These are phyloP conservation scores for Dictyostelium capitatum DNA, from an alignment of 78 protist species.

Conservation along the genomic window DNA sequence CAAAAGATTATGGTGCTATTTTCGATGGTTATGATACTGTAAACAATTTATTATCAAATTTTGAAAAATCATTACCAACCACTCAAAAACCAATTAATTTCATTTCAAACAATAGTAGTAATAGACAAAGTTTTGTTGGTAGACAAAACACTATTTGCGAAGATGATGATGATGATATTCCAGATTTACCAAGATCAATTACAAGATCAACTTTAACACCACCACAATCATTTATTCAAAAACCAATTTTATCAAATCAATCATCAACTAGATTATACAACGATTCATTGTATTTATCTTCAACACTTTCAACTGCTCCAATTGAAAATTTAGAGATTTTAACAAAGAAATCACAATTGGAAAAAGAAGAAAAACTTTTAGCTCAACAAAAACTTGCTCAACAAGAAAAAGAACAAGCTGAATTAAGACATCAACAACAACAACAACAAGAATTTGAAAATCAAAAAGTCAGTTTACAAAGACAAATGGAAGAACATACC, in stretches of 20 bases:
- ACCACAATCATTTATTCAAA: constrained; percentile 23
- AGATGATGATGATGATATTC: constrained; percentile 30
- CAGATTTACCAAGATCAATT: constrained; percentile 59
- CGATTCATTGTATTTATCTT: background rate
- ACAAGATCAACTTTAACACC: background rate
- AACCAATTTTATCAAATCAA: constrained; percentile 8
- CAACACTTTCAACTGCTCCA: constrained; percentile 15
- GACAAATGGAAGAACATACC: background rate
- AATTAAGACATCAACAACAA: background rate
- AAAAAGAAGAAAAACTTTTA: background rate
- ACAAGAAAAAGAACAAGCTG: background rate
- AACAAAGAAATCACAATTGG: constrained; percentile 10
- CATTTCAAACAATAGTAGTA: too few relatives aligned
- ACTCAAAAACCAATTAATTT: background rate
- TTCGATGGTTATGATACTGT: constrained; percentile 29
- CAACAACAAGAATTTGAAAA: background rate
- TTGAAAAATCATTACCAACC: constrained; percentile 29
- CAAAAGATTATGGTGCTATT: too few relatives aligned
- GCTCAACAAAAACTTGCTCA: background rate
- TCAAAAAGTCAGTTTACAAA: background rate
- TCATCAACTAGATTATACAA: constrained; percentile 24
- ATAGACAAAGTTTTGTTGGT: background rate
- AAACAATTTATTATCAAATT: constrained; percentile 9
- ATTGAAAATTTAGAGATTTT: background rate
- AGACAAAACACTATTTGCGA: too few relatives aligned